Conservation (phyloP, 345 rosid genomes). For the Arabidopsis arenosa region DNA sequence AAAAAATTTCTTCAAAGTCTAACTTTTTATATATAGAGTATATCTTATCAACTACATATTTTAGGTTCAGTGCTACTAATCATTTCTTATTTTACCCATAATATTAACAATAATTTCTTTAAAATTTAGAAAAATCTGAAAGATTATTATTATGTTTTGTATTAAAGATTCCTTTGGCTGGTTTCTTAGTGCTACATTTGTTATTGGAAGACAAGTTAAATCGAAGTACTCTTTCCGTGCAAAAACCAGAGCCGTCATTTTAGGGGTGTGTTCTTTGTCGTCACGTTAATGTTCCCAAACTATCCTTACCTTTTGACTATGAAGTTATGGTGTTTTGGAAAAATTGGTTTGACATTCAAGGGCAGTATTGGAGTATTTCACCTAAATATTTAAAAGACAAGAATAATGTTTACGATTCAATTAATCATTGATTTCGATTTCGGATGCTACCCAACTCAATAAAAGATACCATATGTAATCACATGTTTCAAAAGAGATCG, state of each 20-base stretch:
- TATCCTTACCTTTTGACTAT: neutral
- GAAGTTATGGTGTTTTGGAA: neutral
- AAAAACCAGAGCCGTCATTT: constrained; percentile 38
- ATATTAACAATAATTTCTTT: neutral
- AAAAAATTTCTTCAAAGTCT: too few species aligned
- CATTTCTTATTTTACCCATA: neutral
- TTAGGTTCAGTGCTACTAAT: neutral
- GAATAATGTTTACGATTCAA: neutral
- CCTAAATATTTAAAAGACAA: neutral
- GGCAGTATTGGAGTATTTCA: constrained; percentile 1
- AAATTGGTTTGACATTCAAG: constrained; percentile 1
- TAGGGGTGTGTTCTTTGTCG: constrained; percentile 39
- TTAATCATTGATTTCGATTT: constrained; percentile 19
- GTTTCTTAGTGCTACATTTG: constrained; percentile 33
- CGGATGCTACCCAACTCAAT: neutral
- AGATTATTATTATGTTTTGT: constrained; percentile 12
- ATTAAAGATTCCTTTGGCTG: constrained; percentile 40
- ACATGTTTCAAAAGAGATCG: neutral
- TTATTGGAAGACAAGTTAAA: constrained; percentile 45
- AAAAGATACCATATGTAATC: neutral
- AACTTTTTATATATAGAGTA: too few species aligned
- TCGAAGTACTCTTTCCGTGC: constrained; percentile 45
- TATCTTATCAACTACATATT: neutral
- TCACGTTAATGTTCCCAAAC: constrained; percentile 7
- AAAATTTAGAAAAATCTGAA: neutral